A percentile compares a stretch with the other conserved stretches of the same genome.
phyloP scores from a whole-genome alignment of 2,329 filamentous ascomycete genomes.

The Penicillium expansum region DNA sequence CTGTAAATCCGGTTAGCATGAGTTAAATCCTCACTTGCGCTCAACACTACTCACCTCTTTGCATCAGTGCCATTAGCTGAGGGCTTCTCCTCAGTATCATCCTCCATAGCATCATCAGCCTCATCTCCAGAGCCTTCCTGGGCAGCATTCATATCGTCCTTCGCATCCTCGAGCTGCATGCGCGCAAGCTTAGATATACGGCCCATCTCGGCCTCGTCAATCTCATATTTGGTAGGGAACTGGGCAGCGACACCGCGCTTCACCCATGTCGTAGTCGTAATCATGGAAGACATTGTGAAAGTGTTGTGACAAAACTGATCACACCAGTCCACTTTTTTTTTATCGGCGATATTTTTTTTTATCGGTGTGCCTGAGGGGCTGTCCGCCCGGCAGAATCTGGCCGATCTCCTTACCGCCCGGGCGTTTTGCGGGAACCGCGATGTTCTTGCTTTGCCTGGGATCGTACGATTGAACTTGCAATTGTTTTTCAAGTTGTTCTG shows the following conservation, averaged over 20 bases:
- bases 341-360: constrained; percentile 27
- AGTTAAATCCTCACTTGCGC: background rate
- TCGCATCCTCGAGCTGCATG: constrained; percentile 84
- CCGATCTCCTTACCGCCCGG: constrained; percentile 28
- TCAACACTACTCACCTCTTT: constrained; percentile 20
- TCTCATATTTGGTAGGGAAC: constrained; percentile 71
- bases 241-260: constrained; percentile 72
- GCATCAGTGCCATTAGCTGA: constrained; percentile 19
- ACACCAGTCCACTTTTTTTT: constrained; percentile 28
- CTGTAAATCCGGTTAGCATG: constrained; percentile 28
- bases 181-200: constrained; percentile 72
- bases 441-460: constrained; percentile 9
- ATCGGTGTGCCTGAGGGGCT: constrained; percentile 24
- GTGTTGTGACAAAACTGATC: constrained; percentile 14
- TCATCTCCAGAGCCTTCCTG: constrained; percentile 48
- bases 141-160: constrained; percentile 77
- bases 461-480: background rate
- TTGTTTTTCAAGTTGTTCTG: constrained; percentile 7
- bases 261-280: constrained; percentile 73
- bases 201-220: constrained; percentile 72
- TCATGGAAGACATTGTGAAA: constrained; percentile 59
- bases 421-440: constrained; percentile 9
- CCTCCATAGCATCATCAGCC: constrained; percentile 25
- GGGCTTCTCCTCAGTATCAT: constrained; percentile 25
- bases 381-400: constrained; percentile 36